These are phyloP conservation scores for Aspergillus chevalieri DNA, from an alignment of 2,329 filamentous ascomycete genomes.

Conservation along the genomic window DNA sequence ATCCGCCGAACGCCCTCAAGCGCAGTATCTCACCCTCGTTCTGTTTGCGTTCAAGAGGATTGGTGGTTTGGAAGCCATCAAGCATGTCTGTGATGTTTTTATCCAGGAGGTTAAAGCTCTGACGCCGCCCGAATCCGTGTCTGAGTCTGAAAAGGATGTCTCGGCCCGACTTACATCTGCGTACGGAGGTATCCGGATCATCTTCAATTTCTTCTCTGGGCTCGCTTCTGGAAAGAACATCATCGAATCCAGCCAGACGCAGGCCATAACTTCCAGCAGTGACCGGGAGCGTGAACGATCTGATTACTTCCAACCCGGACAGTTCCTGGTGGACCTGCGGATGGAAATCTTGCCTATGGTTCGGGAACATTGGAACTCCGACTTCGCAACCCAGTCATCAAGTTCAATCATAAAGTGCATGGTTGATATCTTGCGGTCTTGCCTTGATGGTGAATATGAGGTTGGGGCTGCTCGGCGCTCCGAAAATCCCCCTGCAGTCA, in stretches of 20 bases:
- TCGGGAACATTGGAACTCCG: slow-evolving; percentile 75
- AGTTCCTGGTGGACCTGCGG: slow-evolving; percentile 82
- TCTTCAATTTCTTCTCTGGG: slow-evolving; percentile 73
- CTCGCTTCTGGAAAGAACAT: slow-evolving; percentile 74
- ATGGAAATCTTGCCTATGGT: slow-evolving; percentile 72
- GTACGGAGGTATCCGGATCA: slow-evolving; percentile 66
- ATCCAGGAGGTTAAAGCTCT: slow-evolving; percentile 51
- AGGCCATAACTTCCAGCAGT: slow-evolving; percentile 42
- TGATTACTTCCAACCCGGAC: slow-evolving; percentile 60
- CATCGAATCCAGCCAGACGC: slow-evolving; percentile 64
- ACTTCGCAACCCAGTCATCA: slow-evolving; percentile 73
- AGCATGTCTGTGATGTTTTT: slow-evolving; percentile 65
- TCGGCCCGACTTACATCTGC: slow-evolving; percentile 44
- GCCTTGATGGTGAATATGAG: slow-evolving; percentile 74
- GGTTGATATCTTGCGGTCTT: slow-evolving; percentile 74
- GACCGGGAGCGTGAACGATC: slow-evolving; percentile 52
- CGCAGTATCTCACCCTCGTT: slow-evolving; percentile 61
- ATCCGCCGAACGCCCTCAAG: slow-evolving; percentile 45
- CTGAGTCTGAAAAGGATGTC: slow-evolving; percentile 33
- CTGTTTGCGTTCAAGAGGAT: slow-evolving; percentile 80
- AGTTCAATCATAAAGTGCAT: slow-evolving; percentile 70
- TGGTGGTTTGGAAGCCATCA: slow-evolving; percentile 68
- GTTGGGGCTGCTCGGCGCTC: slow-evolving; percentile 55
- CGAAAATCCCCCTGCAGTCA: slow-evolving; percentile 51
- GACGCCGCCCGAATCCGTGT: slow-evolving; percentile 37